Percentiles rank a stretch among this genome's conserved stretches.
These are phyloP conservation scores for Globisporangium apiculatum DNA, from an alignment of 352 stramenopile genomes.

Conservation along the genomic window DNA sequence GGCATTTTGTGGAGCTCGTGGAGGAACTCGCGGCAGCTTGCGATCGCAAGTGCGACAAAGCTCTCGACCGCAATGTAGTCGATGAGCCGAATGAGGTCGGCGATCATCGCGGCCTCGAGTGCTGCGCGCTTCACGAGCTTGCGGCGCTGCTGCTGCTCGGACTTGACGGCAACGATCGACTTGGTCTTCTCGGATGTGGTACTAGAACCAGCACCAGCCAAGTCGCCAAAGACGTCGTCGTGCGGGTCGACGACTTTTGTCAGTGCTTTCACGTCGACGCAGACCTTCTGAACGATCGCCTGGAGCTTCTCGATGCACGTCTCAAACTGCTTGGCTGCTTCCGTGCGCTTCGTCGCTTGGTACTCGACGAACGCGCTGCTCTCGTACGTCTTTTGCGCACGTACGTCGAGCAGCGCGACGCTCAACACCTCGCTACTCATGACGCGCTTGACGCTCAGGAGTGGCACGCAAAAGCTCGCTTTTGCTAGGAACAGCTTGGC, in stretches of 20 bases:
- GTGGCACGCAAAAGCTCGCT: conserved; percentile 81
- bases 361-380: conserved; percentile 87
- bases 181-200: conserved; percentile 73
- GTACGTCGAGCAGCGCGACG: conserved; percentile 77
- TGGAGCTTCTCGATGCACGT: conserved; percentile 88
- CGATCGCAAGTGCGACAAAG: conserved; percentile 78
- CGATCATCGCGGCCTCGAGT: conserved; percentile 87
- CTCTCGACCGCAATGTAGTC: conserved; percentile 92
- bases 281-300: conserved; percentile 85
- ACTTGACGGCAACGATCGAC: conserved; percentile 90
- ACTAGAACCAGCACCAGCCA: conserved; percentile 17
- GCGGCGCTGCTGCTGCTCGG: conserved; percentile 78
- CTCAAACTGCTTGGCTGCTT: conserved; percentile 89
- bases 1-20: conserved; percentile 84
- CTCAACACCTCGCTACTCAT: conserved; percentile 80
- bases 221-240: conserved; percentile 56
- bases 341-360: conserved; percentile 76
- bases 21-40: conserved; percentile 83
- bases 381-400: conserved; percentile 88
- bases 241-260: conserved; percentile 54
- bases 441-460: conserved; percentile 87
- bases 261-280: conserved; percentile 86
- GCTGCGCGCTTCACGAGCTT: conserved; percentile 80
- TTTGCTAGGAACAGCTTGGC: conserved; percentile 87
- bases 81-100: conserved; percentile 90